Conservation (phyloP, 2,329 filamentous ascomycete species). For the Passalora sequoiae region DNA sequence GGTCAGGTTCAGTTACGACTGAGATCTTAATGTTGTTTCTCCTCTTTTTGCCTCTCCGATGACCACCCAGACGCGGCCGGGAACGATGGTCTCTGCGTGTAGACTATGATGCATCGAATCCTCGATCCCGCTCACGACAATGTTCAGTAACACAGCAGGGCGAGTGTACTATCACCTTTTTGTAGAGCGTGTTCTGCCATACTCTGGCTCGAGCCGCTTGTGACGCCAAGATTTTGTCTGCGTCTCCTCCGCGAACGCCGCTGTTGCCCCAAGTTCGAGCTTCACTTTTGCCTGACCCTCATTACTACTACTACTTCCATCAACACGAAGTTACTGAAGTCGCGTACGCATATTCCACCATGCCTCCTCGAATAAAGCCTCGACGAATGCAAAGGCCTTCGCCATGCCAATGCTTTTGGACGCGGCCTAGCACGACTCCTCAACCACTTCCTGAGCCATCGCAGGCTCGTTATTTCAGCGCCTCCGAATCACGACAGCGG, state of each 20-base stretch:
- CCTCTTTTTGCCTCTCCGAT: background rate
- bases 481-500: slow-evolving; percentile 10
- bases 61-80: background rate
- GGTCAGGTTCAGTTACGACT: slow-evolving; percentile 16
- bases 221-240: no score
- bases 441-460: background rate
- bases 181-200: no score
- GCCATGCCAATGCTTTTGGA: slow-evolving; percentile 27
- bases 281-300: slow-evolving; percentile 1
- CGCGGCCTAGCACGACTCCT: slow-evolving; percentile 14
- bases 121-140: no score
- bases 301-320: background rate
- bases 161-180: no score
- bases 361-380: slow-evolving; percentile 30
- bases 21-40: slow-evolving; percentile 5
- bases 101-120: background rate
- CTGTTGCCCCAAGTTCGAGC: background rate
- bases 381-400: slow-evolving; percentile 20
- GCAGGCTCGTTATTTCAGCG: background rate
- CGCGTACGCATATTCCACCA: slow-evolving; percentile 10
- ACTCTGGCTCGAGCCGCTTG: no score
- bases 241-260: background rate
- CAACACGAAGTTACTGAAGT: background rate
- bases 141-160: no score
- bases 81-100: background rate